Percentiles rank a stretch among this genome's conserved stretches.
phyloP scores from a whole-genome alignment of 169 alveolate genomes.

The Theileria sp. region DNA sequence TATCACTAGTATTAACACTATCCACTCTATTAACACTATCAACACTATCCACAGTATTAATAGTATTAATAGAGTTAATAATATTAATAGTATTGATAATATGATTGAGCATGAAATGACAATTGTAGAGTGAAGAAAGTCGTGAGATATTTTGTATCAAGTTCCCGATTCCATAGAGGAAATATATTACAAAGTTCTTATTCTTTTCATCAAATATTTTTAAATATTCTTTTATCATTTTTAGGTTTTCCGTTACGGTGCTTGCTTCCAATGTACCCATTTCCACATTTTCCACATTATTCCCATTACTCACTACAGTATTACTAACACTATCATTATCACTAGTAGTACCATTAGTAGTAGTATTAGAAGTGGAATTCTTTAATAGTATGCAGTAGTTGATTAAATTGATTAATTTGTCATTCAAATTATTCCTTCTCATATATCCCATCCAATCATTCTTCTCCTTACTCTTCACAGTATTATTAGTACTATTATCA shows the following conservation, averaged over 20 bases:
- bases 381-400: constrained; percentile 35
- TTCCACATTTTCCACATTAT: too few species aligned
- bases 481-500: neutral
- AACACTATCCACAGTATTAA: neutral
- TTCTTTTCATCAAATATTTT: constrained; percentile 27
- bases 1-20: too few species aligned
- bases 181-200: constrained; percentile 31
- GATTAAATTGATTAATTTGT: constrained; percentile 27
- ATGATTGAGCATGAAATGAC: constrained; percentile 47
- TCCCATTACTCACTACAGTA: too few species aligned
- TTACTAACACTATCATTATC: constrained; percentile 20
- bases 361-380: too few species aligned
- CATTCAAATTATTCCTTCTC: constrained; percentile 26
- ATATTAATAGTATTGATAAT: neutral
- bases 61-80: neutral
- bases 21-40: neutral
- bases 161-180: constrained; percentile 54
- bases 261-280: too few species aligned
- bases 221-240: constrained; percentile 32
- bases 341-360: constrained; percentile 24
- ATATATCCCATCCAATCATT: constrained; percentile 43
- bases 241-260: too few species aligned
- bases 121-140: constrained; percentile 39
- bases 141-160: constrained; percentile 54
- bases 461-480: neutral